These are phyloP conservation scores for Phaseolus lunatus DNA, from an alignment of 306 rosid genomes.

Conservation along the genomic window DNA sequence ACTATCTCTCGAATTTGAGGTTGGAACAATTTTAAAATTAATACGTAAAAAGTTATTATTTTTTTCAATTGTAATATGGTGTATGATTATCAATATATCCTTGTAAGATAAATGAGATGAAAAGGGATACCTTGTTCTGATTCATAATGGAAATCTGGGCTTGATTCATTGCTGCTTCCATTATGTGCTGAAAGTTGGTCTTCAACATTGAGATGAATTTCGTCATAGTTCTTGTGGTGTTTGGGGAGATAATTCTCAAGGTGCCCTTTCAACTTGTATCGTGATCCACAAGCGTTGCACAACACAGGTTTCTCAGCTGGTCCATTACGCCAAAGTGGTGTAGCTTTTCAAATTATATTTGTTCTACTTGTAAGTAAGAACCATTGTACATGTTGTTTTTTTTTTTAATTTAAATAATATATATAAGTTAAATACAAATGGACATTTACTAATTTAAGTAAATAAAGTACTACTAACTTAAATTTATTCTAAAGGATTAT, in stretches of 20 bases:
- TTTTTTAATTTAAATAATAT: too few relatives aligned
- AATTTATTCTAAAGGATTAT: too few relatives aligned
- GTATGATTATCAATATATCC: too few relatives aligned
- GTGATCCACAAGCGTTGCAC: constrained; percentile 48
- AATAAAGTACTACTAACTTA: too few relatives aligned
- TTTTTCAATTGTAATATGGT: too few relatives aligned
- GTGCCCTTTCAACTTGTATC: constrained; percentile 31
- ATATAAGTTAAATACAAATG: too few relatives aligned
- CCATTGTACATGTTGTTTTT: too few relatives aligned
- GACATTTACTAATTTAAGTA: too few relatives aligned
- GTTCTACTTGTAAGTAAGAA: too few relatives aligned
- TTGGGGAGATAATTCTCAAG: constrained; percentile 40
- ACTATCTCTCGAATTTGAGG: too few relatives aligned
- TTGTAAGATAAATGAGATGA: neutral
- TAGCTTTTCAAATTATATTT: constrained; percentile 20
- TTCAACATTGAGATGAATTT: neutral
- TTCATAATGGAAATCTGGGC: neutral
- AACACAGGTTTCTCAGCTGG: constrained; percentile 38
- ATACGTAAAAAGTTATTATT: too few relatives aligned
- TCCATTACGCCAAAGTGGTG: constrained; percentile 51
- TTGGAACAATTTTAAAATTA: too few relatives aligned
- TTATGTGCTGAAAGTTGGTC: neutral
- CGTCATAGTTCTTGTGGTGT: neutral
- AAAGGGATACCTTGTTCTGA: neutral
- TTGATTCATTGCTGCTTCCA: neutral